Conservation (phyloP, 371 early-diverging fungal genomes). For the Mortierella sp. region DNA sequence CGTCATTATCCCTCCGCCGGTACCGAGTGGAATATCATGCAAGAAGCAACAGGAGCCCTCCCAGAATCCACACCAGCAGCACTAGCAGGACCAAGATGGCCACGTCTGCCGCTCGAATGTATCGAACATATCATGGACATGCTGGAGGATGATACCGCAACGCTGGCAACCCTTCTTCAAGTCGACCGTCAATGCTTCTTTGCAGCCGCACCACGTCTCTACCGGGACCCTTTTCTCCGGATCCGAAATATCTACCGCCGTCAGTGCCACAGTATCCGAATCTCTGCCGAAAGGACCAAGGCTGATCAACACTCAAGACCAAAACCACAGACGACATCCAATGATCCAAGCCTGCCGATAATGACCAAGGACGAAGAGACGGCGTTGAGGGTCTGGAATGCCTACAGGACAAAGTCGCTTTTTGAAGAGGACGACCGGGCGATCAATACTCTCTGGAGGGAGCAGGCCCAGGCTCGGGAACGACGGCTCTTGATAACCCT, state of each 20-base stretch:
- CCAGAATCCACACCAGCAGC: neutral
- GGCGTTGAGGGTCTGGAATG: neutral
- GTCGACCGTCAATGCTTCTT: constrained; percentile 16
- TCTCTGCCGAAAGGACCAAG: neutral
- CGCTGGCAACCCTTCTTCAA: constrained; percentile 10
- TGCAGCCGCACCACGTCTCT: constrained; percentile 10
- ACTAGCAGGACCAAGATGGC: neutral
- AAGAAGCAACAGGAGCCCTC: neutral
- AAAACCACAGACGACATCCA: neutral
- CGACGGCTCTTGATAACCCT: neutral
- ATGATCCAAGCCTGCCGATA: neutral
- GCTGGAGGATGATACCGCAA: neutral
- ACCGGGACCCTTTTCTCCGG: constrained; percentile 16
- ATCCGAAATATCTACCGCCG: constrained; percentile 6
- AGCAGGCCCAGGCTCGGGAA: constrained; percentile 2
- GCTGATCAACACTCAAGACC: neutral
- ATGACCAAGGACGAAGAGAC: neutral
- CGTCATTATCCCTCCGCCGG: neutral
- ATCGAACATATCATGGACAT: constrained; percentile 5
- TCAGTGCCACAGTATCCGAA: neutral
- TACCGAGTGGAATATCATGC: neutral
- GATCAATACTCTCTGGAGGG: neutral
- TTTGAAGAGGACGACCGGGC: neutral
- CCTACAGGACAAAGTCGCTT: neutral
- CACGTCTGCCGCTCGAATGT: constrained; percentile 12